Evolutionary conservation across 2,329 filamentous ascomycete species (phyloP), one percentile per base, ranked within the genome.

Genomic region (Fusarium subglutinans): DNA sequence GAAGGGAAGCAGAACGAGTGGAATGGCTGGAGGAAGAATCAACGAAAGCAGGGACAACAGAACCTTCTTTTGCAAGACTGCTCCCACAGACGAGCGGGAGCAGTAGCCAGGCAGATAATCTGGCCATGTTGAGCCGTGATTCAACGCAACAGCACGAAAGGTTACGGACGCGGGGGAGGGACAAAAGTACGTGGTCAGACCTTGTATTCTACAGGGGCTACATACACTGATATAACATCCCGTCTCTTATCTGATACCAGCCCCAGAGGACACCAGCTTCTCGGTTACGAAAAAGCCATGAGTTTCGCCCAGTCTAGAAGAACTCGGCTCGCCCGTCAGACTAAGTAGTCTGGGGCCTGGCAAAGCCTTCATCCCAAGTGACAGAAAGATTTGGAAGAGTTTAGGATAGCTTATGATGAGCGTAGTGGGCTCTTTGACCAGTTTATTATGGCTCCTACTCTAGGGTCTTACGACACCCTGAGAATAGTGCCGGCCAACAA

Each of bases 11-110:
- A 38, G 44, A 73, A 73, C 35, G 70, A 73, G 56, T 57, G 70
- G 57, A 59, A 62, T 41, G 66, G 60, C 60, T 60, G 54, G 70
- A 73, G 41, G 66, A 57, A 73, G 70, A 73, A 56, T 70, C 37
- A 73, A 73, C 30, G 65, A 73, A 62, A 73, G 54, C 41, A 61
- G 66, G 55, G 50, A 37, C 30, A 73, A 73, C 70, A 20, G 70
- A 63, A 73, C 70, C 70, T 73, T 73, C 65, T 73, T 73, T 73
- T 63, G 70, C 70, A 67, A 73, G 40, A 55, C 70, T 44, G 48
- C 66, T 59, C 33, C 70, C 70, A 51, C 59, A 65, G 4, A 63
- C 15, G 1, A 73, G 63, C 54, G 70, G 70, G 50, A 73, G 60
- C 60, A 73, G 61, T 53, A 73, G 41, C 70, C 70, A 73, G 64